Evolutionary conservation across 108 stramenopile species (phyloP).

Genomic region (Asterionellopsis glacialis): DNA sequence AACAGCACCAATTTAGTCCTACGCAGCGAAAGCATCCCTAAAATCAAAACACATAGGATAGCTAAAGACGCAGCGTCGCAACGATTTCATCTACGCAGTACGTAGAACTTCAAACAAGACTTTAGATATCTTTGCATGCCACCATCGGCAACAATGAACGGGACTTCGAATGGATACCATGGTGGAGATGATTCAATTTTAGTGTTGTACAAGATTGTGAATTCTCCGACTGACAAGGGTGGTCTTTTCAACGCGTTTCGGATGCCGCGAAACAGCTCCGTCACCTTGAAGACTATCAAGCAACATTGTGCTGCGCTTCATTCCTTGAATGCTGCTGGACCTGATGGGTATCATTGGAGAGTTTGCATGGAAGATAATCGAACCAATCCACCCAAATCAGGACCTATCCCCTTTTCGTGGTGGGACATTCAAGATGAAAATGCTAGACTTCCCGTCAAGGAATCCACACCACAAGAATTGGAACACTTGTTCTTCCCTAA

Average conservation of each 20-base stretch:
- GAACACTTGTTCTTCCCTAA: constrained; percentile 53
- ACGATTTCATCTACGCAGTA: too few relatives aligned
- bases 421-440: constrained; percentile 90
- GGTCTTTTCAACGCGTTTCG: constrained; percentile 62
- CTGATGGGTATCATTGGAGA: constrained; percentile 81
- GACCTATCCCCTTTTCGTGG: constrained; percentile 50
- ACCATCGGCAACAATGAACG: too few relatives aligned
- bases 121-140: too few relatives aligned
- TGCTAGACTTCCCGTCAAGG: constrained; percentile 74
- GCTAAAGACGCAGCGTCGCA: too few relatives aligned
- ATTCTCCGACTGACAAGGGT: constrained; percentile 37
- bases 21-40: too few relatives aligned
- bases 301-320: constrained; percentile 56
- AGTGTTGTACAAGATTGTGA: constrained; percentile 48
- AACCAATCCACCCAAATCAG: constrained; percentile 13
- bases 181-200: constrained; percentile 12
- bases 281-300: constrained; percentile 64
- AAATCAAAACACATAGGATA: too few relatives aligned
- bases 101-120: too few relatives aligned
- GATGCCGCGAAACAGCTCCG: constrained; percentile 53
- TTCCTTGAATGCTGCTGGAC: constrained; percentile 45
- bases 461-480: constrained; percentile 50
- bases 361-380: constrained; percentile 80
- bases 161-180: background rate
- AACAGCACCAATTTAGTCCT: too few relatives aligned